Percentiles rank a stretch among this genome's conserved stretches.
Evolutionary conservation across 2,329 filamentous ascomycete species (phyloP).

Genomic region (Penicillium sp.): DNA sequence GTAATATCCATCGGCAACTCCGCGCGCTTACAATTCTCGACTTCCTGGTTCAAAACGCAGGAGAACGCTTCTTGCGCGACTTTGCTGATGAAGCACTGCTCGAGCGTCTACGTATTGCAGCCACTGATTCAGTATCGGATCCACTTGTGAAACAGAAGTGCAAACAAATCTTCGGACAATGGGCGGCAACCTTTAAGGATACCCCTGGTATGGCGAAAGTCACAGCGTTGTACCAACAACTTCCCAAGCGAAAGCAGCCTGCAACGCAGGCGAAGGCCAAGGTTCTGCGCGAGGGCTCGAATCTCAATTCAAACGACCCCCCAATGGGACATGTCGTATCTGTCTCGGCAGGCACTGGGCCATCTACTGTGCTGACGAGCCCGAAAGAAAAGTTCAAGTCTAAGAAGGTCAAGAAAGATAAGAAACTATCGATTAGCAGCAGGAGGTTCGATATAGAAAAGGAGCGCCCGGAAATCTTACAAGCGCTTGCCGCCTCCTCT

Average conservation of each 20-base stretch:
- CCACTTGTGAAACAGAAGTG: constrained; percentile 85
- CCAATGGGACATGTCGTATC: constrained; percentile 43
- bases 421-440: constrained; percentile 47
- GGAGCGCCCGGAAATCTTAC: constrained; percentile 83
- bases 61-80: constrained; percentile 76
- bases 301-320: constrained; percentile 39
- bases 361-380: constrained; percentile 37
- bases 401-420: constrained; percentile 56
- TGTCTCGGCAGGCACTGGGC: constrained; percentile 39
- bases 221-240: constrained; percentile 71
- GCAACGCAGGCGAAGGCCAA: constrained; percentile 76
- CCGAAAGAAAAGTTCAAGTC: constrained; percentile 40
- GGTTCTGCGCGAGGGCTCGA: constrained; percentile 75
- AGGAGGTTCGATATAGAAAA: constrained; percentile 78
- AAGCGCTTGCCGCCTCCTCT: constrained; percentile 82
- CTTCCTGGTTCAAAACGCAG: constrained; percentile 91
- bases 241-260: constrained; percentile 67
- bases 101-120: constrained; percentile 84
- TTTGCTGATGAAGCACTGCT: constrained; percentile 91
- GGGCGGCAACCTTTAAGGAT: constrained; percentile 78
- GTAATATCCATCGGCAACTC: constrained; percentile 87
- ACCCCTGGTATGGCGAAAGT: constrained; percentile 78
- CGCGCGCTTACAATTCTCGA: constrained; percentile 86
- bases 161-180: constrained; percentile 79
- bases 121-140: constrained; percentile 80